Percentiles rank a stretch among this genome's conserved stretches.
These are phyloP conservation scores for Clonostachys sp. DNA, from an alignment of 2,329 filamentous ascomycete species.

Conservation along the genomic window DNA sequence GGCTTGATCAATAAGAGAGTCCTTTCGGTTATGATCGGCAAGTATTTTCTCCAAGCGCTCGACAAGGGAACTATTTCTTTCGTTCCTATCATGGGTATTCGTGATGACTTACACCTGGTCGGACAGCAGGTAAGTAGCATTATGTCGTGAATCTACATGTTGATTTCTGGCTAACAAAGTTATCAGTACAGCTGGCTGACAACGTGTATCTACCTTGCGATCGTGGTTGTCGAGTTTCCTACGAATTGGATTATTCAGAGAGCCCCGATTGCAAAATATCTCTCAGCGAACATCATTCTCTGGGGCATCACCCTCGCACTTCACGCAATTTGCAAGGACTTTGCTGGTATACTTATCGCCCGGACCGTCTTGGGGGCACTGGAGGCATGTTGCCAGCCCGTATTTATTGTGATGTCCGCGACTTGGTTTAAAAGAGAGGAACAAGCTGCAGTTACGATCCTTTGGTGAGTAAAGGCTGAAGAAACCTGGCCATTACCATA, in stretches of 20 bases:
- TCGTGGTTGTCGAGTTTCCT: slow-evolving; percentile 68
- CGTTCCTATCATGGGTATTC: slow-evolving; percentile 60
- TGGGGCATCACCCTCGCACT: slow-evolving; percentile 59
- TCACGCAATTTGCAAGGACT: slow-evolving; percentile 58
- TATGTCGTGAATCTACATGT: no score
- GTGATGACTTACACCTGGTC: slow-evolving; percentile 39
- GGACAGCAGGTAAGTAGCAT: slow-evolving; percentile 19
- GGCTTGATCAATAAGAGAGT: slow-evolving; percentile 64
- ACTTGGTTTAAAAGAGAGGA: slow-evolving; percentile 72
- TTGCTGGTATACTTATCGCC: slow-evolving; percentile 52
- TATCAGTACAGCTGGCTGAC: slow-evolving; percentile 64
- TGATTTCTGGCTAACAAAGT: background rate
- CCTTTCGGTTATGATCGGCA: slow-evolving; percentile 65
- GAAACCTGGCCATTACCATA: no score
- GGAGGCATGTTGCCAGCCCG: slow-evolving; percentile 65
- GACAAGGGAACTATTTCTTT: slow-evolving; percentile 65
- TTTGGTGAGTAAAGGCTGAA: slow-evolving; percentile 37
- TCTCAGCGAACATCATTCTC: slow-evolving; percentile 56
- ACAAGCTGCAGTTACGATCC: slow-evolving; percentile 61
- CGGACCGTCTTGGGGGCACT: slow-evolving; percentile 67
- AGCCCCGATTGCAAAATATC: slow-evolving; percentile 64
- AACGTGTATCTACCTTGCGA: slow-evolving; percentile 70
- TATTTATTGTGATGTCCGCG: slow-evolving; percentile 60
- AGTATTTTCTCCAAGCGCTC: slow-evolving; percentile 68
- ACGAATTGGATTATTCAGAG: slow-evolving; percentile 57